These are phyloP conservation scores for Globisporangium nunn DNA, from an alignment of 352 stramenopile species.

Conservation along the genomic window DNA sequence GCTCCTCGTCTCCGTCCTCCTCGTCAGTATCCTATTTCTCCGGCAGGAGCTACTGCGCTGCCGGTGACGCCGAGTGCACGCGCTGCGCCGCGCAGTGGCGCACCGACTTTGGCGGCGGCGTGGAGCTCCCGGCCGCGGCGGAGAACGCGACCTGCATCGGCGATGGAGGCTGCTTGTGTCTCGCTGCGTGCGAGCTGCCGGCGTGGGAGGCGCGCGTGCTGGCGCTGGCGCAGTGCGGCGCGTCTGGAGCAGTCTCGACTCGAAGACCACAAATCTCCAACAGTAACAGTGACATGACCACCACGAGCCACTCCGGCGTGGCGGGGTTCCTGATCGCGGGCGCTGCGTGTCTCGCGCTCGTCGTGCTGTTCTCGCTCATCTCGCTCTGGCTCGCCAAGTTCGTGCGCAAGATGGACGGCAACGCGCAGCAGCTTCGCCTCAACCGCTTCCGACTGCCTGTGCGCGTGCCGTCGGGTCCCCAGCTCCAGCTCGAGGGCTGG, in stretches of 20 bases:
- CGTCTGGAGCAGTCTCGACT: background rate
- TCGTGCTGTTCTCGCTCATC: conserved; percentile 5
- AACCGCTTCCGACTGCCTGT: conserved; percentile 2
- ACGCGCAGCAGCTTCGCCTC: background rate
- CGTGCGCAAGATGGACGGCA: conserved; percentile 14
- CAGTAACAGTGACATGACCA: background rate
- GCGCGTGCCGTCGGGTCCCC: conserved; percentile 7
- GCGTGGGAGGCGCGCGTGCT: conserved; percentile 6
- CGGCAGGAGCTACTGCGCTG: background rate
- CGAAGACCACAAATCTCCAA: background rate
- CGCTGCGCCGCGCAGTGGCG: conserved; percentile 7
- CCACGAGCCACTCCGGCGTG: background rate
- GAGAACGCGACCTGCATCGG: conserved; percentile 8
- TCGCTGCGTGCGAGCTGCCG: conserved; percentile 11
- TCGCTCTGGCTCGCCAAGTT: conserved; percentile 10
- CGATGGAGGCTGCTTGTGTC: conserved; percentile 9
- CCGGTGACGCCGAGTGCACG: conserved; percentile 5
- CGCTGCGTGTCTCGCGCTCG: conserved; percentile 3
- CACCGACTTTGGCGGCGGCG: background rate
- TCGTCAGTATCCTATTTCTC: background rate
- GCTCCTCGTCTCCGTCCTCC: background rate
- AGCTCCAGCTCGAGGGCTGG: conserved; percentile 12
- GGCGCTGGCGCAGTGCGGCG: background rate
- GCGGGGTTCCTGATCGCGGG: conserved; percentile 1
- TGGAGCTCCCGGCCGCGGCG: background rate